These are phyloP conservation scores for Schizonepeta tenuifolia DNA, from an alignment of 257 asterid genomes.

Conservation along the genomic window DNA sequence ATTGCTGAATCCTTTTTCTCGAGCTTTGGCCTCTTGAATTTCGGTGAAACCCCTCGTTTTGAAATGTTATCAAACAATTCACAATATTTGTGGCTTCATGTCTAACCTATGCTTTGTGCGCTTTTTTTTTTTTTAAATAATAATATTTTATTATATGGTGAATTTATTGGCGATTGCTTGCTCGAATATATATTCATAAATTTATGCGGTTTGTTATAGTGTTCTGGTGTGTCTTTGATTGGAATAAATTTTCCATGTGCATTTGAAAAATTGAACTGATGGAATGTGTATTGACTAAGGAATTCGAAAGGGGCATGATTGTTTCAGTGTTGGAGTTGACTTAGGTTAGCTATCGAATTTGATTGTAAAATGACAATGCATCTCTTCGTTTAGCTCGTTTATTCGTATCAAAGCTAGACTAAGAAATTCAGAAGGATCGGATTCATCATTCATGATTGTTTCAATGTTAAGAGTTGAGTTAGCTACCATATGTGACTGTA, in stretches of 20 bases:
- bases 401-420: not conserved
- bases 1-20: not conserved
- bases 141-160: too few relatives aligned
- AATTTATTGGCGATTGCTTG: not conserved
- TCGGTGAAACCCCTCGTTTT: not conserved
- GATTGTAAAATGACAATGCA: conserved; percentile 1
- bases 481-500: not conserved
- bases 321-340: not conserved
- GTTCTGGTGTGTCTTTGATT: not conserved
- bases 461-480: not conserved
- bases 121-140: not conserved
- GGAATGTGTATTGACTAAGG: not conserved
- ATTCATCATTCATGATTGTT: not conserved
- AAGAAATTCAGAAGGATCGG: not conserved
- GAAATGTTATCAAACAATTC: not conserved
- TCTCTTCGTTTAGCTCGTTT: not conserved
- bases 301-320: not conserved
- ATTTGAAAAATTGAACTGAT: not conserved
- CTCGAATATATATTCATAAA: not conserved
- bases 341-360: not conserved
- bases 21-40: not conserved
- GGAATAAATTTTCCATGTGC: not conserved
- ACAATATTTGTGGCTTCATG: not conserved
- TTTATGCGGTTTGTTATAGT: not conserved
- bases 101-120: not conserved